Evolutionary conservation across 2,329 filamentous ascomycete genomes (phyloP).

Genomic region (Cyanodermella asteris): DNA sequence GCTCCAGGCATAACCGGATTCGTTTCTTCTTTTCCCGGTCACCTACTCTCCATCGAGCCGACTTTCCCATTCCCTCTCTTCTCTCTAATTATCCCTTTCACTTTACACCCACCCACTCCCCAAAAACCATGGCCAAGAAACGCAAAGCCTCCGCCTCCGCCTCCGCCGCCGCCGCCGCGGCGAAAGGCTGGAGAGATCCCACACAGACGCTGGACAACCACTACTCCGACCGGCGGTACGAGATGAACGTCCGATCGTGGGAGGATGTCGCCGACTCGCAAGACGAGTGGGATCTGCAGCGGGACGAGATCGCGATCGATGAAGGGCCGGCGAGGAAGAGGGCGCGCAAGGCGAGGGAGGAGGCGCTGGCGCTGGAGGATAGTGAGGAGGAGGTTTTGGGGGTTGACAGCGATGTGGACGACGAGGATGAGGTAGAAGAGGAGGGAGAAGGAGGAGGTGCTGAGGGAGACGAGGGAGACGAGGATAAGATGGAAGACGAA

Average conservation of each 20-base stretch:
- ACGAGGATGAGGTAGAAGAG: constrained; percentile 10
- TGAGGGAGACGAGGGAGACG: constrained; percentile 62
- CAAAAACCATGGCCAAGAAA: no score
- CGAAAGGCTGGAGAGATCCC: no score
- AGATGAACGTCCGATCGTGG: constrained; percentile 29
- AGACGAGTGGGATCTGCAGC: constrained; percentile 75
- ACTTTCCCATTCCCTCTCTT: no score
- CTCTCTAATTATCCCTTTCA: no score
- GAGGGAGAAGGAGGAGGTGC: constrained; percentile 28
- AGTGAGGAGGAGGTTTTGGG: constrained; percentile 12
- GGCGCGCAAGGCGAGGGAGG: constrained; percentile 45
- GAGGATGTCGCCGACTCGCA: constrained; percentile 84
- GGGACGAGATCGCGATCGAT: constrained; percentile 69
- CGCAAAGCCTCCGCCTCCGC: no score
- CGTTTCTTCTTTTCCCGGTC: no score
- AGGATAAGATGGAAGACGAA: constrained; percentile 49
- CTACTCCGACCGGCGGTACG: no score
- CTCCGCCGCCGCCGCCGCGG: no score
- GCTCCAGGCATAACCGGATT: no score
- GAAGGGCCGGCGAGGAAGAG: constrained; percentile 63
- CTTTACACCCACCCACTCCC: no score
- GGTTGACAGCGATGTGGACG: constrained; percentile 8
- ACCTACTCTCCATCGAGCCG: no score
- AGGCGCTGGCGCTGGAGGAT: constrained; percentile 26
- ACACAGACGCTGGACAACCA: no score